These are phyloP conservation scores for Blyttiomyces sp. DNA, from an alignment of 371 early-diverging fungal species.

Conservation along the genomic window DNA sequence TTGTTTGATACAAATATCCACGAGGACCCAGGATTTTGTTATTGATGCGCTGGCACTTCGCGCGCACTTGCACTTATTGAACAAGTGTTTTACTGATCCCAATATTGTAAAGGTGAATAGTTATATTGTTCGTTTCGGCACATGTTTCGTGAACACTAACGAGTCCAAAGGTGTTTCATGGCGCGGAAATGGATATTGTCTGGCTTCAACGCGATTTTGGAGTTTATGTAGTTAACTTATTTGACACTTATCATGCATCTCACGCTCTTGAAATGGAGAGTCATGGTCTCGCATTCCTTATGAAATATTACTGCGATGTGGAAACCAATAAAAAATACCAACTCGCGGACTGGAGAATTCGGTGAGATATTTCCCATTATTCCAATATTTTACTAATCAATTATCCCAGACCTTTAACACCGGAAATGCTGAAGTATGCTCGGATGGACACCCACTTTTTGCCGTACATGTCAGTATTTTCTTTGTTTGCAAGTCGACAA, in stretches of 20 bases:
- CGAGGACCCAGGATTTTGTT: slow-evolving; percentile 84
- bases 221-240: slow-evolving; percentile 89
- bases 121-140: background rate
- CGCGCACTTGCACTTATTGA: slow-evolving; percentile 68
- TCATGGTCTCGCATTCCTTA: slow-evolving; percentile 80
- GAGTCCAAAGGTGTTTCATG: slow-evolving; percentile 90
- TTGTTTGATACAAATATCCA: slow-evolving; percentile 92
- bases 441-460: slow-evolving; percentile 94
- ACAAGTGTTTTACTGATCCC: slow-evolving; percentile 84
- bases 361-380: slow-evolving; percentile 38
- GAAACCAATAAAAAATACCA: slow-evolving; percentile 92
- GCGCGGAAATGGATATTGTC: slow-evolving; percentile 91
- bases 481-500: background rate
- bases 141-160: background rate
- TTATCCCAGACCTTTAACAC: slow-evolving; percentile 74
- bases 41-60: slow-evolving; percentile 89
- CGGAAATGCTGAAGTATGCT: slow-evolving; percentile 91
- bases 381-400: background rate
- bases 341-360: slow-evolving; percentile 95
- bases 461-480: slow-evolving; percentile 60
- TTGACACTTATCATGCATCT: slow-evolving; percentile 95
- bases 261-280: slow-evolving; percentile 63
- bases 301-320: slow-evolving; percentile 74
- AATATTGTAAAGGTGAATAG: slow-evolving; percentile 76
- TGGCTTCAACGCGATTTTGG: slow-evolving; percentile 98